phyloP scores from a whole-genome alignment of 352 stramenopile species.

The Thalassiosira mediterranea region DNA sequence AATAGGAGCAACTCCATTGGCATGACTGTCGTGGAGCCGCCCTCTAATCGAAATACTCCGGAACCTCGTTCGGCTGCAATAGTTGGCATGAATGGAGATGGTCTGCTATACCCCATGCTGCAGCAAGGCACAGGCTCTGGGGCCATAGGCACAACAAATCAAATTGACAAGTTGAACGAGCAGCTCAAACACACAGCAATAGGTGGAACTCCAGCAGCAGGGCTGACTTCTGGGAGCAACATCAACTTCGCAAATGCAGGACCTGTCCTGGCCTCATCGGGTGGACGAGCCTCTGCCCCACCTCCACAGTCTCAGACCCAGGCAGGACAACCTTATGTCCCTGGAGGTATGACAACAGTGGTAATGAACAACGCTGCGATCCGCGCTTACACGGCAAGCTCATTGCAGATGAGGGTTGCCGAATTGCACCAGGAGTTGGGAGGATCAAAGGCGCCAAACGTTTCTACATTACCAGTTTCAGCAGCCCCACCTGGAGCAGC shows the following conservation, averaged over 20 bases:
- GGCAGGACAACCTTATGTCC: conserved; percentile 2
- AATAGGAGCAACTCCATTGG: too few relatives aligned
- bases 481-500: too few relatives aligned
- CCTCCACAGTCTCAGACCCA: conserved; percentile 24
- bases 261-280: neutral
- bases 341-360: conserved; percentile 1
- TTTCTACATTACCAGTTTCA: too few relatives aligned
- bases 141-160: too few relatives aligned
- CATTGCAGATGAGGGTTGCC: conserved; percentile 48
- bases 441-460: neutral
- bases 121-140: too few relatives aligned
- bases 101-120: too few relatives aligned
- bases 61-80: conserved; percentile 5
- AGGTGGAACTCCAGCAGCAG: neutral
- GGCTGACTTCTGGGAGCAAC: neutral
- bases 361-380: conserved; percentile 26
- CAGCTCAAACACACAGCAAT: neutral
- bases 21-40: conserved; percentile 46
- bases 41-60: conserved; percentile 27
- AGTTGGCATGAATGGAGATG: neutral
- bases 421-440: conserved; percentile 55
- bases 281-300: conserved; percentile 32
- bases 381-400: conserved; percentile 30
- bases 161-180: neutral
- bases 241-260: neutral